Evolutionary conservation across 371 early-diverging fungal species (phyloP), one percentile per base, ranked within the genome.

Genomic region (Mortierella sp.): DNA sequence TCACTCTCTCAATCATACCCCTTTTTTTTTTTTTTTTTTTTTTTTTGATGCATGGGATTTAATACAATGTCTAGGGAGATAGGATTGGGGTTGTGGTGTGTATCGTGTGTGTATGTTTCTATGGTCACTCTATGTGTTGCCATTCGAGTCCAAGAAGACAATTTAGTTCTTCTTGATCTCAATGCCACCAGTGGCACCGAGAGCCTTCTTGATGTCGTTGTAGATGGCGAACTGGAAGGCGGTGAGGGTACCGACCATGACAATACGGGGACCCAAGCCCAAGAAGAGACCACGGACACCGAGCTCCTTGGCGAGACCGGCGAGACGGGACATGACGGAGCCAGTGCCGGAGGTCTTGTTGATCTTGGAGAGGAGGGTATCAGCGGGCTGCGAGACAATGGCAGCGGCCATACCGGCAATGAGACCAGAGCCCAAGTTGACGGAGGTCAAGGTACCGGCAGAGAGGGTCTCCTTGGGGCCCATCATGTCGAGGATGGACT

Each of bases 371-470:
- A 98, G 90, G 57, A 98, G 84, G 16, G 97, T 94, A 86, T 98
- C 99, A 69, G 99, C 99, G 30, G 99, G 99, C 84, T 98, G 98
- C 44, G 97, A 97, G 66, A 98, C 93, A 69, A 97, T 86, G 66
- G 98, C 98, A 82, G 95, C 94, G 72, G 94, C 89, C 71, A 95
- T 84, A 89, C 98, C 98, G 60, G 98, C 97, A 82, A 92, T 91
- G 86, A 95, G 93, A 81, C 98, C 98, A 75, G 94, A 94, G 43
- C 88, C 91, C 79, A 96, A 92, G 82, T 95, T 92, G 75, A 97
- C 91, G 69, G 89, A 87, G 72, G 96, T 88, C 82, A 86, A 81
- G 68, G 87, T 85, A 43, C 82, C 74, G 57, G 82, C 73, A 60
- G 88, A 70, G 47, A 91, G 82, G 67, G 86, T 81, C 64, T 89